These are phyloP conservation scores for Emergomyces africanus DNA, from an alignment of 2,329 filamentous ascomycete species.

Conservation along the genomic window DNA sequence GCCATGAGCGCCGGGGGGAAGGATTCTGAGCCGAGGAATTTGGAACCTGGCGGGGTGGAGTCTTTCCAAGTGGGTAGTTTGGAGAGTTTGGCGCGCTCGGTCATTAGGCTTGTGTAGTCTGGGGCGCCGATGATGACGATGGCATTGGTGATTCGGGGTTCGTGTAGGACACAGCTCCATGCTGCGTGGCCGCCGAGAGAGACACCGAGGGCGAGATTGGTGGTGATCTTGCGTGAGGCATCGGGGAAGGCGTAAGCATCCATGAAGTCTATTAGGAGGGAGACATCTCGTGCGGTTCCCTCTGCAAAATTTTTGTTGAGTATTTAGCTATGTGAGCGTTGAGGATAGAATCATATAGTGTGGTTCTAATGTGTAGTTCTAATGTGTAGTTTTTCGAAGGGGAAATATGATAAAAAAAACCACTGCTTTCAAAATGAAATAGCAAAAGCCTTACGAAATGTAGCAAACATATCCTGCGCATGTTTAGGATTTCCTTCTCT, in stretches of 20 bases:
- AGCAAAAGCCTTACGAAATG: slow-evolving; percentile 45
- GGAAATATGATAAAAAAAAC: not conserved
- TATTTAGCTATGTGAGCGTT: not conserved
- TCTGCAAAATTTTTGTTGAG: slow-evolving; percentile 23
- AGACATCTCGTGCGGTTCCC: slow-evolving; percentile 62
- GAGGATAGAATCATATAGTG: not conserved
- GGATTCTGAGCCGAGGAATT: slow-evolving; percentile 63
- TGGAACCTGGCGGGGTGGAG: slow-evolving; percentile 41
- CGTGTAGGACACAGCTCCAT: slow-evolving; percentile 71
- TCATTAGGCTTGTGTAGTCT: slow-evolving; percentile 72
- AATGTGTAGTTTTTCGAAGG: not conserved
- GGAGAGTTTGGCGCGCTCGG: slow-evolving; percentile 60
- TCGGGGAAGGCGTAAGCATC: slow-evolving; percentile 58
- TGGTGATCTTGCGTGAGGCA: slow-evolving; percentile 34
- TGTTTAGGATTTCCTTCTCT: slow-evolving; percentile 63
- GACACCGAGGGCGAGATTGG: slow-evolving; percentile 67
- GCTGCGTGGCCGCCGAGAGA: slow-evolving; percentile 78
- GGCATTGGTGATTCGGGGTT: slow-evolving; percentile 64
- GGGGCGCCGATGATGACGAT: slow-evolving; percentile 80
- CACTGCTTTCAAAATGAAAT: not conserved
- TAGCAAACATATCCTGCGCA: slow-evolving; percentile 83
- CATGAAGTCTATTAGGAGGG: slow-evolving; percentile 62
- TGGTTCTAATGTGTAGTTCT: not conserved
- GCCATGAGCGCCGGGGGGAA: slow-evolving; percentile 60
- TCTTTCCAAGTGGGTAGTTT: slow-evolving; percentile 50